Percentiles rank a stretch among this genome's conserved stretches.
These are phyloP conservation scores for Herpetospermum pedunculosum DNA, from an alignment of 306 rosid genomes.

Conservation along the genomic window DNA sequence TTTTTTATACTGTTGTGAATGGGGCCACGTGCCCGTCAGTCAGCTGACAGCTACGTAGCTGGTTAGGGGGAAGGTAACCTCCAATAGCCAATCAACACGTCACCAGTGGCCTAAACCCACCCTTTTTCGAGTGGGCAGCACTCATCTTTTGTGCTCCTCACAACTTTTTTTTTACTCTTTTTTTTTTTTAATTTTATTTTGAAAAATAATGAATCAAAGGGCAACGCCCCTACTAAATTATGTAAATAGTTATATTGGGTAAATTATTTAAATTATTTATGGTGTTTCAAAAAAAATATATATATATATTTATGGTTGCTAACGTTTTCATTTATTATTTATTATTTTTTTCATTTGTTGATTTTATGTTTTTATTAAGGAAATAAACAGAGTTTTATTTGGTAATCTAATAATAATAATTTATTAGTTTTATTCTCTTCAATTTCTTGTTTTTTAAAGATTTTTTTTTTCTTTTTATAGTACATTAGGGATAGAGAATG, in stretches of 20 bases:
- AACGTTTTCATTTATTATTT: no score
- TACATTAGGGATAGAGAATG: no score
- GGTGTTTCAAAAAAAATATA: no score
- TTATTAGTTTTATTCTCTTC: no score
- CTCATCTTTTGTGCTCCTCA: not conserved
- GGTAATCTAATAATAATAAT: no score
- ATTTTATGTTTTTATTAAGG: no score
- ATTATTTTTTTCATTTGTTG: no score
- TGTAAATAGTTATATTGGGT: not conserved
- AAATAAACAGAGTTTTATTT: no score
- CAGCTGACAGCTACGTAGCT: not conserved
- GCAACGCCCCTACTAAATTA: not conserved
- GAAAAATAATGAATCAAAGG: not conserved
- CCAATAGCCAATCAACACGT: not conserved
- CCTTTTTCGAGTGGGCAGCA: not conserved
- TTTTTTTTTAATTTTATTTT: no score
- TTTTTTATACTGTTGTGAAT: not conserved
- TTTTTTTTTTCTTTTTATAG: no score
- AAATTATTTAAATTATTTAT: not conserved
- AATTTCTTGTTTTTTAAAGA: no score
- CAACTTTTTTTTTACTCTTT: not conserved
- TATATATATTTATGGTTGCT: no score
- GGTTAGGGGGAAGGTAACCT: not conserved
- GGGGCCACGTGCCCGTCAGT: constrained; percentile 2
- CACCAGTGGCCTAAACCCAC: not conserved